Evolutionary conservation across 257 asterid species (phyloP), one percentile per base, ranked within the genome.

Genomic region (Nyctanthes arbortristis): DNA sequence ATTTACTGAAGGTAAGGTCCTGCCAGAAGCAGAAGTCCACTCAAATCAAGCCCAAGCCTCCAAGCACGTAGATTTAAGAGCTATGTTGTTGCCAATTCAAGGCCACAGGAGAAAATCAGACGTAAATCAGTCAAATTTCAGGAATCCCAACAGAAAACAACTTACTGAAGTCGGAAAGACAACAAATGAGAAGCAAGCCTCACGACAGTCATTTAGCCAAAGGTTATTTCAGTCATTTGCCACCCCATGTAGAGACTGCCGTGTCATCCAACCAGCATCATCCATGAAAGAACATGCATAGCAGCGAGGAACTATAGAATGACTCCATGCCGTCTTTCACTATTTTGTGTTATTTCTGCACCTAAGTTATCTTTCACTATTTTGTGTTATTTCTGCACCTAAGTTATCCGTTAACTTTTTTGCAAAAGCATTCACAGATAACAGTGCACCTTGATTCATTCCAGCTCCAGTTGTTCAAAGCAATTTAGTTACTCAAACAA

Each of bases 201-300:
- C 73, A 25, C 68, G 76, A 29, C 73, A 75, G 70, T 69, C 85
- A 43, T 66, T 87, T 13, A 69, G 87, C 70, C 82, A 77, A 61
- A 84, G 70, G 63, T 72, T 84, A 55, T 79, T 84, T 75, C 76
- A 76, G 22, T 74, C 84, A 40, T 79, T 79, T 58, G 77, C 75
- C 22, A 64, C 80, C 12, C 84, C 88, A 7, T 81, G 87, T 79
- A 84, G 71, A 61, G 84, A 81, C 35, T 85, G 89, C 11, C 79
- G 65, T 0, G 73, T 71, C 18, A 67, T 62, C 65, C 80, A 80
- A 58, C 76, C 85, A 59, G 73, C 73, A 24, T 33, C 72, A 24
- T 47, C 45, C 9, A 59, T 29, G 56, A 82, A 74, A 32, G 70
- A 74, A 49, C 75, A 75, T 14, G 29, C 73, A 58, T 59, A 52